These are phyloP conservation scores for Tetratostichococcus sp. DNA, from an alignment of 139 green algal genomes.

Conservation along the genomic window DNA sequence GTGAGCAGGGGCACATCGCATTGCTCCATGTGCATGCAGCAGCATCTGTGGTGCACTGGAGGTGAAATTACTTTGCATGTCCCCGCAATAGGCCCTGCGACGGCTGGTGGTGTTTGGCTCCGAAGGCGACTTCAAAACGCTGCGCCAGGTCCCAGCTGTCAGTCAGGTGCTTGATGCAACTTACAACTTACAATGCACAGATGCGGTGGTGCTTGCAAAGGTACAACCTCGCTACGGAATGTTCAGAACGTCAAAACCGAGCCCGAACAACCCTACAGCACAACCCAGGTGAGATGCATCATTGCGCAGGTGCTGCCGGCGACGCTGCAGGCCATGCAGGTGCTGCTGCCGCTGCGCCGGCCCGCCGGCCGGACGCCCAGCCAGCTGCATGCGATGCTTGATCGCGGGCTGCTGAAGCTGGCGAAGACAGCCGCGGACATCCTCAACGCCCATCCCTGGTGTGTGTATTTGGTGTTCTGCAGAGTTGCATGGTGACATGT, in stretches of 20 bases:
- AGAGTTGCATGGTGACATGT: no score
- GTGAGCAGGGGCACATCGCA: no score
- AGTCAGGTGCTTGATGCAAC: constrained; percentile 3
- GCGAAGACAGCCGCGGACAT: constrained; percentile 68
- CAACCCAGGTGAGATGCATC: no score
- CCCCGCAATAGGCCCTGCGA: constrained; percentile 68
- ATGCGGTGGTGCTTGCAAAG: background rate
- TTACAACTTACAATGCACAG: no score
- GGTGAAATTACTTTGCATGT: no score
- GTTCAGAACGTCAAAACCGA: no score
- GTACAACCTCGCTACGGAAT: no score
- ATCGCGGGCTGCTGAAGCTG: constrained; percentile 75
- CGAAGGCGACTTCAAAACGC: constrained; percentile 53
- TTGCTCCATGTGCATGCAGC: no score
- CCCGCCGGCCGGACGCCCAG: background rate
- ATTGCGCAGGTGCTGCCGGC: constrained; percentile 35
- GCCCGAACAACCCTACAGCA: no score
- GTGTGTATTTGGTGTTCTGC: background rate
- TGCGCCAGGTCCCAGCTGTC: constrained; percentile 54
- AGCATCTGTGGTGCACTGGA: no score
- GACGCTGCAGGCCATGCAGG: constrained; percentile 50
- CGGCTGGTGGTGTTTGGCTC: constrained; percentile 83
- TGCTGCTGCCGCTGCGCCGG: constrained; percentile 25
- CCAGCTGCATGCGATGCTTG: constrained; percentile 58
- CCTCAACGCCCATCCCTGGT: constrained; percentile 79